Conservation (phyloP, 1,139 yeast species). For the Blastobotrys apis region DNA sequence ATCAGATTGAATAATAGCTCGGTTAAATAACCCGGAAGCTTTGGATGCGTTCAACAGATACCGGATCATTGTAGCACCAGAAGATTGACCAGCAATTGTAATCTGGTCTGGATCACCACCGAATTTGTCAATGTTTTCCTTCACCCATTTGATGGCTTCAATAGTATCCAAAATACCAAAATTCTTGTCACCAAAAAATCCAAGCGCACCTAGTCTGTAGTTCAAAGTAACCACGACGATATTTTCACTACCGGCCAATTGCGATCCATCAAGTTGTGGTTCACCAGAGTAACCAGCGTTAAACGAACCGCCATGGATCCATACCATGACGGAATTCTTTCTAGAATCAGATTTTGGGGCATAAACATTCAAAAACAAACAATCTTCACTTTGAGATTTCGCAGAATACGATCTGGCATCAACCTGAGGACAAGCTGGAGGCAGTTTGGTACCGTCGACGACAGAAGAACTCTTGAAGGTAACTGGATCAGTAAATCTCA, state of each 20-base stretch:
- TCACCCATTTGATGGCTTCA: conserved; percentile 37
- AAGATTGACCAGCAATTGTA: conserved; percentile 38
- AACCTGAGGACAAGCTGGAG: conserved; percentile 28
- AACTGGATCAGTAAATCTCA: conserved; percentile 5
- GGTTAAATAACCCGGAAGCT: conserved; percentile 26
- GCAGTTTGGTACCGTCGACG: conserved; percentile 4
- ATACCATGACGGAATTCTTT: conserved; percentile 32
- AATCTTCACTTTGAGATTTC: conserved; percentile 23
- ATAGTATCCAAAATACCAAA: conserved; percentile 37
- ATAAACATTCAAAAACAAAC: conserved; percentile 30
- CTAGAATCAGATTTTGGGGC: conserved; percentile 19
- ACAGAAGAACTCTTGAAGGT: neutral
- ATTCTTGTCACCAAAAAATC: conserved; percentile 34
- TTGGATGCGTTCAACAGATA: conserved; percentile 26
- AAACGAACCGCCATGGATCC: conserved; percentile 42
- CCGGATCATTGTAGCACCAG: conserved; percentile 36
- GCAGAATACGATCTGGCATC: conserved; percentile 2
- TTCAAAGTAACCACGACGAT: conserved; percentile 38
- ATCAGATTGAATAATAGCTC: conserved; percentile 34
- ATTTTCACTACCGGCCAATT: conserved; percentile 30
- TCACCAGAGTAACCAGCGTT: conserved; percentile 32
- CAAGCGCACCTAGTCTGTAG: conserved; percentile 38
- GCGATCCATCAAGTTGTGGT: conserved; percentile 33
- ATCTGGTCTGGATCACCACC: conserved; percentile 37
- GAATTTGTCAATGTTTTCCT: conserved; percentile 33